Conservation (phyloP, 1,284 basidiomycete genomes). For the Apiotrichum domesticum region DNA sequence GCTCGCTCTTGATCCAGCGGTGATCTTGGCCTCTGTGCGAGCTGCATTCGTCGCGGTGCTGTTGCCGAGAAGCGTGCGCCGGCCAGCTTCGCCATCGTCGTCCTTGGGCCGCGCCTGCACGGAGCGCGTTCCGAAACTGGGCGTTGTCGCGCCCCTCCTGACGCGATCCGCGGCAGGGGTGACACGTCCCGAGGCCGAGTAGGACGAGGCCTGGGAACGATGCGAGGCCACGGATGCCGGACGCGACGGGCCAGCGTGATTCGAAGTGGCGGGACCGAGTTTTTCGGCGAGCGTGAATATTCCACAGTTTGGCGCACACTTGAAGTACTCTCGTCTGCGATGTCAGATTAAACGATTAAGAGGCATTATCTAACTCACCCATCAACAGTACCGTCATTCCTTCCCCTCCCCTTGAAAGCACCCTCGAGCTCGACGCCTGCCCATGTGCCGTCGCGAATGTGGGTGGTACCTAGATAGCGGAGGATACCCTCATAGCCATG, state of each 20-base stretch:
- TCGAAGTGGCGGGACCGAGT: slow-evolving; percentile 62
- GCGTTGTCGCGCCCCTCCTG: slow-evolving; percentile 12
- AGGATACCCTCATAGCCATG: slow-evolving; percentile 71
- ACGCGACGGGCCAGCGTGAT: slow-evolving; percentile 50
- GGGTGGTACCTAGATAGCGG: slow-evolving; percentile 71
- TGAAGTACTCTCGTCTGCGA: slow-evolving; percentile 71
- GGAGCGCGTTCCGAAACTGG: slow-evolving; percentile 9
- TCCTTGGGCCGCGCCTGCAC: slow-evolving; percentile 5
- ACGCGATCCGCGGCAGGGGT: slow-evolving; percentile 7
- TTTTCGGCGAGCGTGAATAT: slow-evolving; percentile 82
- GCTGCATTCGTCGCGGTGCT: slow-evolving; percentile 31
- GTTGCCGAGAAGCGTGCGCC: slow-evolving; percentile 24
- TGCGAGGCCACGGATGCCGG: slow-evolving; percentile 75
- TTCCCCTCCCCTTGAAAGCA: slow-evolving; percentile 83
- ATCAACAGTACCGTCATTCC: slow-evolving; percentile 85
- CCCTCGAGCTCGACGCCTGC: slow-evolving; percentile 84
- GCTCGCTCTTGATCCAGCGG: slow-evolving; percentile 72
- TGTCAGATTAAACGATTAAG: no score
- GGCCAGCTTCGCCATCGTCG: slow-evolving; percentile 4
- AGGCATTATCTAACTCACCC: slow-evolving; percentile 57
- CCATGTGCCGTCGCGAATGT: slow-evolving; percentile 79
- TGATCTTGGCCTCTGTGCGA: slow-evolving; percentile 53
- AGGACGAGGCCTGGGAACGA: slow-evolving; percentile 35
- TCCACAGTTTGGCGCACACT: slow-evolving; percentile 76
- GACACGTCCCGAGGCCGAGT: slow-evolving; percentile 18